Evolutionary conservation across 2,329 filamentous ascomycete species (phyloP).

Genomic region (Penicillium italicum): DNA sequence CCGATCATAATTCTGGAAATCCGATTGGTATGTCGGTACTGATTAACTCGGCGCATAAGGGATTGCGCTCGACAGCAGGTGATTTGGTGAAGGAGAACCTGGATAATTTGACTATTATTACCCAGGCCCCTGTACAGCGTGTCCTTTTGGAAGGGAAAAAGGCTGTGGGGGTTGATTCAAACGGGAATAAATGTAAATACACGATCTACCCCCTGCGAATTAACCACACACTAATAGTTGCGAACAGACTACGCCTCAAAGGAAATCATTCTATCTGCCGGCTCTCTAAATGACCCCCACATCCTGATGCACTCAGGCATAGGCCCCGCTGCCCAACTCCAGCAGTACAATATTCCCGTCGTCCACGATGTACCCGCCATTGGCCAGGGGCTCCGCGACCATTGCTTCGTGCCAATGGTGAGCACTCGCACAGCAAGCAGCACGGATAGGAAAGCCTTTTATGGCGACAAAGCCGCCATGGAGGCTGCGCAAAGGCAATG

Average conservation of each 20-base stretch:
- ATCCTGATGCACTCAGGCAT: slow-evolving; percentile 16
- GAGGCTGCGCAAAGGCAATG: slow-evolving; percentile 39
- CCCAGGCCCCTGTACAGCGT: slow-evolving; percentile 47
- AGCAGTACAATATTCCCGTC: slow-evolving; percentile 11
- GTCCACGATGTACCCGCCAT: slow-evolving; percentile 18
- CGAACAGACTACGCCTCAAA: slow-evolving; percentile 10
- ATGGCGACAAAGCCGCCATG: slow-evolving; percentile 16
- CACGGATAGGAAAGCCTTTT: slow-evolving; percentile 7
- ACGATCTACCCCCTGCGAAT: not conserved
- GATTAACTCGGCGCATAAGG: slow-evolving; percentile 51
- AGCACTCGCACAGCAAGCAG: slow-evolving; percentile 5
- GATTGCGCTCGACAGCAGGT: slow-evolving; percentile 49
- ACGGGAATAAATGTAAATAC: slow-evolving; percentile 40
- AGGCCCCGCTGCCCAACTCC: slow-evolving; percentile 9
- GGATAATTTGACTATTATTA: slow-evolving; percentile 53
- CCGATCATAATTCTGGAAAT: slow-evolving; percentile 57
- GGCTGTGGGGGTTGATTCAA: slow-evolving; percentile 46
- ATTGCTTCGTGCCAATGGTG: slow-evolving; percentile 17
- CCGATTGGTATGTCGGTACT: slow-evolving; percentile 54
- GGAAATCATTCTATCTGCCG: slow-evolving; percentile 18
- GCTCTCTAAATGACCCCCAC: slow-evolving; percentile 17
- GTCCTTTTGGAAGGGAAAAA: slow-evolving; percentile 48
- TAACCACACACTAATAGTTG: not conserved
- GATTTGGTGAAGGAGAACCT: slow-evolving; percentile 48
- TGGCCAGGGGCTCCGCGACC: slow-evolving; percentile 21